Base-by-base conservation (phyloP, 2,329 filamentous ascomycete genomes). In the Apiospora marii region DNA sequence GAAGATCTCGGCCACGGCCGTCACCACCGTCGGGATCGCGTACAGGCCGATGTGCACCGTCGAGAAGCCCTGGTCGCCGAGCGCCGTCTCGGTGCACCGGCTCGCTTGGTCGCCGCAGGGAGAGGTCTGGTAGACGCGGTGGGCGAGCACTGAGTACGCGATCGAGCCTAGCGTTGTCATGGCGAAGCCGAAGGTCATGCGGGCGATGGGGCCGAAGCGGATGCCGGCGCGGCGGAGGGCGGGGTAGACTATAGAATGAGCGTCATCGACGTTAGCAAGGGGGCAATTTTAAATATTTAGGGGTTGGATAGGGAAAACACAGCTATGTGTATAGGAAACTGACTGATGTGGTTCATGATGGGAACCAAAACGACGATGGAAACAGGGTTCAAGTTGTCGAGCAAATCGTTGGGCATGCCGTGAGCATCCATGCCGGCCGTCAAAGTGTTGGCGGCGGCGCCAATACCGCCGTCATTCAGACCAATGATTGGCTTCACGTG, bases 341-440 rank as follows among this genome's bases (percentile, higher is more conserved):
- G 81, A 77, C 85, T 85, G 76, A 68, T 10, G 27, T 68, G 82
- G 37, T 83, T 85, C 79, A 88, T 84, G 68, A 91, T 79, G 0
- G 87, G 87, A 2, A 88, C 86, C 68, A 88, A 81, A 19, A 92
- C 81, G 73, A 92, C 86, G 73, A 91, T 88, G 30, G 86, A 84
- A 46, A 92, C 81, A 0, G 90, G 86, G 76, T 92, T 89, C 73
- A 92, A 84, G 78, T 91, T 88, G 70, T 84, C 82, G 34, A 92
- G 81, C 13, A 92, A 81, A 78, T 92, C 91, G 77, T 92, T 92
- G 8, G 87, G 87, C 0, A 86, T 80, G 16, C 84, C 84, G 34
- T 85, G 81, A 2, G 83, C 84, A 13, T 81, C 77, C 81, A 86
- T 81, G 12, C 80, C 81, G 6, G 82, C 83, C 8, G 79, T 83